Evolutionary conservation across 805 yeast species (phyloP), one percentile per base, ranked within the genome.

Genomic region (Kluyveromyces lactis): DNA sequence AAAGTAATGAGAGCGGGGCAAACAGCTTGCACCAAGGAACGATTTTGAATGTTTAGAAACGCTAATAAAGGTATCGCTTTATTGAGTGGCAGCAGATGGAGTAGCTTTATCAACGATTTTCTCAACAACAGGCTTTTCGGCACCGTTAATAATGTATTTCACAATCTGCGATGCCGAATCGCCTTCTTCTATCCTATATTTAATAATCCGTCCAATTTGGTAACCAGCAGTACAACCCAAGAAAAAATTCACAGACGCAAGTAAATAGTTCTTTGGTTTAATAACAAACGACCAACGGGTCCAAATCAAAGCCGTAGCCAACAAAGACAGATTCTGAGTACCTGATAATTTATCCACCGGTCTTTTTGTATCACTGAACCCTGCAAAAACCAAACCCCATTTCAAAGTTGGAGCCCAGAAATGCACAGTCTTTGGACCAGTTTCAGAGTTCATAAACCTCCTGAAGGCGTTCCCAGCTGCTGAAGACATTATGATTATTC

Each of bases 251-350:
- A 90, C 98, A 21, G 90, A 77, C 3, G 97, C 98, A 49, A 92
- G 71, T 45, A 92, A 67, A 51, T 73, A 71, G 65, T 90, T 90
- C 66, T 82, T 81, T 31, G 98, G 98, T 48, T 69, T 77, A 57
- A 90, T 90, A 47, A 89, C 92, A 64, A 89, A 75, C 12, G 96
- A 87, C 97, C 97, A 90, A 63, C 98, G 78, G 26, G 98, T 90
- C 98, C 98, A 90, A 53, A 90, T 86, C 39, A 77, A 77, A 40
- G 97, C 98, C 1, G 98, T 90, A 34, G 89, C 87, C 52, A 84
- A 72, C 42, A 90, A 71, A 1, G 97, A 95, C 42, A 56, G 44
- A 21, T 51, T 56, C 40, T 62, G 67, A 18, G 95, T 80, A 42
- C 97, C 96, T 27, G 92, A 80, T 36, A 90, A 71, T 53, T 81